Percentiles rank a stretch among this genome's conserved stretches.
These are phyloP conservation scores for Ustilago trichophora DNA, from an alignment of 1,284 basidiomycete genomes.

Conservation along the genomic window DNA sequence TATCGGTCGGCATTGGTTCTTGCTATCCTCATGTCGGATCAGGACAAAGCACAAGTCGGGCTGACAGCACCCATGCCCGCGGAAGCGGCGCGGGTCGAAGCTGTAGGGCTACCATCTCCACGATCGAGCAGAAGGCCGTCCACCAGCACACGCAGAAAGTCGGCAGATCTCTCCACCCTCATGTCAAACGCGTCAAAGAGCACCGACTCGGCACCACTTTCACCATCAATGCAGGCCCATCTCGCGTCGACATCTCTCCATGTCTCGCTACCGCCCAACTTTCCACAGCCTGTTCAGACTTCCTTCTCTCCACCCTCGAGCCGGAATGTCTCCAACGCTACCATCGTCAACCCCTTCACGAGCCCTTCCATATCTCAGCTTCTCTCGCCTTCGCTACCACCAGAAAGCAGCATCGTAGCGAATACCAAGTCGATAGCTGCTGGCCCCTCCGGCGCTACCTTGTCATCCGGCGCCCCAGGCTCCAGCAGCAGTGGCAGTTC, in stretches of 20 bases:
- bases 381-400: slow-evolving; percentile 23
- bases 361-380: slow-evolving; percentile 42
- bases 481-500: slow-evolving; percentile 4
- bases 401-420: too few species aligned
- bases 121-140: not conserved
- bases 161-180: not conserved
- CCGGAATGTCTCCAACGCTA: slow-evolving; percentile 15
- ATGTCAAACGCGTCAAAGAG: too few species aligned
- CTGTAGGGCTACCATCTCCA: not conserved
- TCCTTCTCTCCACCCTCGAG: slow-evolving; percentile 52
- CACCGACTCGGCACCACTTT: slow-evolving; percentile 8
- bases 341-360: slow-evolving; percentile 24
- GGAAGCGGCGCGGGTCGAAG: not conserved
- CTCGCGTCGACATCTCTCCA: slow-evolving; percentile 46
- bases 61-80: not conserved
- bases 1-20: not conserved
- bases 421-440: too few species aligned
- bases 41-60: not conserved
- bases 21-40: slow-evolving; percentile 13
- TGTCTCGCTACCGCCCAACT: slow-evolving; percentile 54
- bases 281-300: slow-evolving; percentile 47
- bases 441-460: not conserved
- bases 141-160: not conserved
- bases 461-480: not conserved
- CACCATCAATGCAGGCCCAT: slow-evolving; percentile 16